Base-by-base conservation (phyloP, 2,329 filamentous ascomycete species). In the Ceratocystis alfenasii region DNA sequence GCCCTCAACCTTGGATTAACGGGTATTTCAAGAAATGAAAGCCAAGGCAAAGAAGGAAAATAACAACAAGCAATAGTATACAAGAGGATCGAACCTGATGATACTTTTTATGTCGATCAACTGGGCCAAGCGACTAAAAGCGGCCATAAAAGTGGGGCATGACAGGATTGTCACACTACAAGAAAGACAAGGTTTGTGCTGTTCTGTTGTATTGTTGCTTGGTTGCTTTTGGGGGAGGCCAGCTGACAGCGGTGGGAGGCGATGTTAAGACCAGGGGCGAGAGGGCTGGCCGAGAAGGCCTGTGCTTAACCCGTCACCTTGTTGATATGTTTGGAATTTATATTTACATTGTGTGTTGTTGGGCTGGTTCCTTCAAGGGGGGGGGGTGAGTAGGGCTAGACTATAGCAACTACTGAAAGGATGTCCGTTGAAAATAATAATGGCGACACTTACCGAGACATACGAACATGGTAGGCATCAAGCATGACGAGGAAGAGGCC, bases 41-140 rank as follows among this genome's bases (percentile, higher is more conserved):
- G 30, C 30, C 30, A 33, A 33, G 30, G 6, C 30, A 33, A 33
- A 33, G 30, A 33, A 33, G 30, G 30, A 8, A 33, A 33, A 33
- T 33, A 33, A 8, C 3, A 53, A 7, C 53, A 57, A 15, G 50
- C 8, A 8, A 57, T 2, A 33, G 53, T 30, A 15, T 8, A 15
- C 15, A 33, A 57, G 15, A 57, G 53, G 25, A 57, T 57, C 12
- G 28, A 33, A n/a, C 53, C 25, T 57, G 25, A 28, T 8, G 7
- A 57, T 57, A 33, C 30, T 57, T 57, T 57, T 28, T 10, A 57
- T 57, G 53, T 57, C 53, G 53, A 57, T 57, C 53, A 57, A 17
- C 25, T 28, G 5, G 53, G 28, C n/a, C 46, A 50, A 50, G 46
- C 46, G 46, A 50, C 20, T 50, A 22, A 50, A 50, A 50, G 46